Conservation (phyloP, 345 rosid genomes). For the Hirschfeldia incana region DNA sequence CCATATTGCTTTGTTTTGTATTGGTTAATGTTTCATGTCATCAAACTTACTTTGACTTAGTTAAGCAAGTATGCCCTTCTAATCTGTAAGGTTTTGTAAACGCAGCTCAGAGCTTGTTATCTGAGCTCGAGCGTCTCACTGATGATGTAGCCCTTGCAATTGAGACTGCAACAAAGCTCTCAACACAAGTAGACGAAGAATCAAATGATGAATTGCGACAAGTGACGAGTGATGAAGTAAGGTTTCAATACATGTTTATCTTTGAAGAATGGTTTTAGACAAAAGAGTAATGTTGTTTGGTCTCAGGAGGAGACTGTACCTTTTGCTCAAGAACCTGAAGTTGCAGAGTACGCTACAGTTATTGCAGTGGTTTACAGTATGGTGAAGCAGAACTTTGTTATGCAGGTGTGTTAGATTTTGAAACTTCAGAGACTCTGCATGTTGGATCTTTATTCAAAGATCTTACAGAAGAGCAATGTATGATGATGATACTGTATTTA, state of each 20-base stretch:
- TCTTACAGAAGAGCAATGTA: not conserved
- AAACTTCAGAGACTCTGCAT: not conserved
- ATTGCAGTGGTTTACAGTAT: conserved; percentile 67
- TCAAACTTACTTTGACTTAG: not conserved
- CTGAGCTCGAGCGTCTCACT: conserved; percentile 51
- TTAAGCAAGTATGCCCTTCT: not conserved
- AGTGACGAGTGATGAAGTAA: conserved; percentile 48
- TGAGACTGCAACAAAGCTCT: conserved; percentile 40
- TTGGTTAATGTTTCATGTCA: not conserved
- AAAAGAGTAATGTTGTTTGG: conserved; percentile 1
- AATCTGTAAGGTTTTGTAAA: not conserved
- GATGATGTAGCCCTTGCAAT: conserved; percentile 46
- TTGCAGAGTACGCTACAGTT: conserved; percentile 52
- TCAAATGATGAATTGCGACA: conserved; percentile 29
- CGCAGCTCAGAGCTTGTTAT: conserved; percentile 58
- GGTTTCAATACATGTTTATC: not conserved
- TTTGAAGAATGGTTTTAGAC: not conserved
- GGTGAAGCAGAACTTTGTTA: conserved; percentile 70
- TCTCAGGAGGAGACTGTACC: conserved; percentile 35
- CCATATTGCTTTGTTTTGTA: not conserved
- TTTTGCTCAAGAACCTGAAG: conserved; percentile 37
- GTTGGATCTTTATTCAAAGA: not conserved
- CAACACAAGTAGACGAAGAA: conserved; percentile 35
- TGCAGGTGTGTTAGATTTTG: conserved; percentile 58
- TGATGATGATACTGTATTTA: not conserved